These are phyloP conservation scores for Tetrastigma voinierianum DNA, from an alignment of 164 flowering plant genomes.

Conservation along the genomic window DNA sequence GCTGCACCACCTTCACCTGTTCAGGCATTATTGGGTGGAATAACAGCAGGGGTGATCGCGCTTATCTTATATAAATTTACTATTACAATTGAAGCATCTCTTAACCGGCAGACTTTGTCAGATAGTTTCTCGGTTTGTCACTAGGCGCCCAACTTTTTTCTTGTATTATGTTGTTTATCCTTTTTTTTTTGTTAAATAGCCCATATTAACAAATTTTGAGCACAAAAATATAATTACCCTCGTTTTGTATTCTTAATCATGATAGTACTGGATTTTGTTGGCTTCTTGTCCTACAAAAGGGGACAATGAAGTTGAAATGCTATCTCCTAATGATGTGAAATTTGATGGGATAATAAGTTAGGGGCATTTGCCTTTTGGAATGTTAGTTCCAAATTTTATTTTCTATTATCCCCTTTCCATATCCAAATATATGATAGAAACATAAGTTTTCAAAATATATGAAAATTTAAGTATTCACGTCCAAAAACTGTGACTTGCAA, in stretches of 20 bases:
- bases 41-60: constrained; percentile 80
- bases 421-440: too few species aligned
- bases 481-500: background rate
- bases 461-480: background rate
- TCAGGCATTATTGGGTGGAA: constrained; percentile 78
- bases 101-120: constrained; percentile 76
- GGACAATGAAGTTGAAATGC: too few species aligned
- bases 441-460: too few species aligned
- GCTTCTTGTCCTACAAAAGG: too few species aligned
- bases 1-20: constrained; percentile 61
- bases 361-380: too few species aligned
- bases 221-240: too few species aligned
- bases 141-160: background rate
- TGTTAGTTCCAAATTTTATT: too few species aligned
- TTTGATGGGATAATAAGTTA: too few species aligned
- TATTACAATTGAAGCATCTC: constrained; percentile 69
- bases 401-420: too few species aligned
- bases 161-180: background rate
- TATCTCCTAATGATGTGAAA: too few species aligned
- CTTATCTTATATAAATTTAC: constrained; percentile 85
- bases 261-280: too few species aligned
- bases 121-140: constrained; percentile 77
- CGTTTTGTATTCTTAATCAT: too few species aligned
- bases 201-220: background rate
- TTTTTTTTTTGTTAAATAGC: background rate